Evolutionary conservation across 1,284 basidiomycete genomes (phyloP).

Genomic region (Ceratobasidium sp.): DNA sequence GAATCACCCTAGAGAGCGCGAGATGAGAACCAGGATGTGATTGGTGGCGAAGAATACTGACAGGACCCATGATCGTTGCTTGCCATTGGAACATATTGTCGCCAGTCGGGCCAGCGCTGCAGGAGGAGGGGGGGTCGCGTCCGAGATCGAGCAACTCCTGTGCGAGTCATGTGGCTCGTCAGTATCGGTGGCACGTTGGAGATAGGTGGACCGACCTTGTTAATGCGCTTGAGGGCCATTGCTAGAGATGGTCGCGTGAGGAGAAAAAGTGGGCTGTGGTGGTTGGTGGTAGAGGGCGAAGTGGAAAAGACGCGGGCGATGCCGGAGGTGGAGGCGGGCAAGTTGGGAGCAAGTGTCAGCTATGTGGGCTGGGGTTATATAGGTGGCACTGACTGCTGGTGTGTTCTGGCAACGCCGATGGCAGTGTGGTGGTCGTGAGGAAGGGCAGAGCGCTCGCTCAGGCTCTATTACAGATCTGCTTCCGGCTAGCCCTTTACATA

Average conservation of each 20-base stretch:
- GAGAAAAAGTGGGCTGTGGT: slow-evolving; percentile 26
- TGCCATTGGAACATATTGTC: slow-evolving; percentile 99
- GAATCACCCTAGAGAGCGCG: slow-evolving; percentile 78
- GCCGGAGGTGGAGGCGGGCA: background rate
- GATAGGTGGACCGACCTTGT: slow-evolving; percentile 74
- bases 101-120: slow-evolving; percentile 94
- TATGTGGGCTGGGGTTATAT: slow-evolving; percentile 7
- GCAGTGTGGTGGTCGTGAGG: slow-evolving; percentile 38
- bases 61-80: slow-evolving; percentile 97
- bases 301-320: background rate
- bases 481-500: slow-evolving; percentile 34
- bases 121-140: slow-evolving; percentile 95
- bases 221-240: slow-evolving; percentile 98
- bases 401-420: slow-evolving; percentile 35
- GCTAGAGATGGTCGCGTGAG: slow-evolving; percentile 3
- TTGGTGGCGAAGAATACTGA: slow-evolving; percentile 55
- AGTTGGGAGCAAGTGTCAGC: background rate
- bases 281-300: slow-evolving; percentile 37
- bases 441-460: slow-evolving; percentile 21
- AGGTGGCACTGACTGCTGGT: slow-evolving; percentile 26
- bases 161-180: slow-evolving; percentile 46
- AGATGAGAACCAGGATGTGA: slow-evolving; percentile 19
- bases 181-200: slow-evolving; percentile 11
- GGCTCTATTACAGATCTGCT: slow-evolving; percentile 23
- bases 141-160: slow-evolving; percentile 98